Evolutionary conservation across 164 flowering plant genomes (phyloP), one percentile per base, ranked within the genome.

Genomic region (Umbilicus rupestris): DNA sequence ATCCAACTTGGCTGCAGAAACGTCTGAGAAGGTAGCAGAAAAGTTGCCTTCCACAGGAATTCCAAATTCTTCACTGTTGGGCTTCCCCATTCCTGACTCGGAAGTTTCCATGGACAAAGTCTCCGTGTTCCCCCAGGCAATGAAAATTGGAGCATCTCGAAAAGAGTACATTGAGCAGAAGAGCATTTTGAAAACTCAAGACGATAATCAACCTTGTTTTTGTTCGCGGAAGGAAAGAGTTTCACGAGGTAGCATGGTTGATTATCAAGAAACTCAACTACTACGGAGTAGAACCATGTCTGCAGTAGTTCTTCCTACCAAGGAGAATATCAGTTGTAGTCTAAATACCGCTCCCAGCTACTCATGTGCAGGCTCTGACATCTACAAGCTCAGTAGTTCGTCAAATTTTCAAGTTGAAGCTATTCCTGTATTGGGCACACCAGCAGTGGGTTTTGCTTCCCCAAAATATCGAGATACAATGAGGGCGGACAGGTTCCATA

Each of bases 161-260:
- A 55, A 33, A 14, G 33, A 55, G 5, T 26, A 10, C 11, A 1
- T 33, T 57, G 42, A 73, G 33, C 76, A 72, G 52, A 79, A 72
- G 72, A 78, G 73, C 52, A 57, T 71, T 63, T 30, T 64, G 7
- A 68, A 76, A 28, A 64, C 74, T 57, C 67, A 72, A 52, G 79
- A 73, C 64, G 72, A 68, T 52, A 76, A 75, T 70, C 83, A 77
- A 66, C 78, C 82, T 46, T 87, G 89, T 62, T 79, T 83, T 77
- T 85, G 89, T 66, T 78, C 82, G 20, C 68, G 78, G 58, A 81
- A 78, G 75, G 88, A 83, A 62, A 81, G 77, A 72, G 39, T 55
- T 49, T 65, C 78, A 70, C 75, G 69, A 17, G 72, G 70, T 71
- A 65, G 69, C 69, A 49, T 74, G 45, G 50, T 65, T 46, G 77